Evolutionary conservation across 1,139 yeast genomes (phyloP).

Genomic region (Yamadazyma dushanensis): DNA sequence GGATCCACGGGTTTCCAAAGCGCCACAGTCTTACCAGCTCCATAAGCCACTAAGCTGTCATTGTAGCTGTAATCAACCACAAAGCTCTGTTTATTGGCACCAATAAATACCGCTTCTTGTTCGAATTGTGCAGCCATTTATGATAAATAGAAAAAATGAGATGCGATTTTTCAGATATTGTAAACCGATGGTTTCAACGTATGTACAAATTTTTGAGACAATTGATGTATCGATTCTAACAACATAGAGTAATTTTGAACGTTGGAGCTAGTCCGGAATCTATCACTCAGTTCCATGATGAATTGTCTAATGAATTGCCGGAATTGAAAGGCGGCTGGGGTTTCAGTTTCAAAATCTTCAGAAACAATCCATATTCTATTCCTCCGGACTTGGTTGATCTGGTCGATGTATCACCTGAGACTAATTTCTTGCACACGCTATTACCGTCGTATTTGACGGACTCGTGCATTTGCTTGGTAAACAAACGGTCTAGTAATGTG

Average conservation of each 20-base stretch:
- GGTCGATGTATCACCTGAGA: slow-evolving; percentile 34
- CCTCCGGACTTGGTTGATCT: slow-evolving; percentile 37
- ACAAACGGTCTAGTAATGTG: slow-evolving; percentile 47
- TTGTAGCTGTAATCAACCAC: slow-evolving; percentile 56
- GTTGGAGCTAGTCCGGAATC: slow-evolving; percentile 63
- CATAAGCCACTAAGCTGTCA: slow-evolving; percentile 60
- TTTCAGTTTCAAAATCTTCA: slow-evolving; percentile 61
- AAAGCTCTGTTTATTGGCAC: slow-evolving; percentile 75
- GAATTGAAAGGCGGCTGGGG: slow-evolving; percentile 60
- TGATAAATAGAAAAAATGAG: slow-evolving; percentile 8
- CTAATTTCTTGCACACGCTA: slow-evolving; percentile 56
- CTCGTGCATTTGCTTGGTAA: slow-evolving; percentile 53
- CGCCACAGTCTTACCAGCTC: slow-evolving; percentile 74
- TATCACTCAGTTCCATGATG: slow-evolving; percentile 66
- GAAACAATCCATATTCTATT: slow-evolving; percentile 57
- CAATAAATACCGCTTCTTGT: slow-evolving; percentile 66
- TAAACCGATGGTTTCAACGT: slow-evolving; percentile 33
- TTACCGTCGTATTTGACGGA: slow-evolving; percentile 54
- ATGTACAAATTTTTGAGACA: slow-evolving; percentile 16
- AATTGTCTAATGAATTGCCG: slow-evolving; percentile 63
- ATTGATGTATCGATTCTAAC: no score
- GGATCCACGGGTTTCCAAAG: slow-evolving; percentile 63
- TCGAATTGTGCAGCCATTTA: slow-evolving; percentile 6
- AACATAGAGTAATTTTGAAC: slow-evolving; percentile 49
- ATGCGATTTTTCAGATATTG: slow-evolving; percentile 6